Conservation (phyloP, 2,329 filamentous ascomycete genomes). For the Curvularia sp. region DNA sequence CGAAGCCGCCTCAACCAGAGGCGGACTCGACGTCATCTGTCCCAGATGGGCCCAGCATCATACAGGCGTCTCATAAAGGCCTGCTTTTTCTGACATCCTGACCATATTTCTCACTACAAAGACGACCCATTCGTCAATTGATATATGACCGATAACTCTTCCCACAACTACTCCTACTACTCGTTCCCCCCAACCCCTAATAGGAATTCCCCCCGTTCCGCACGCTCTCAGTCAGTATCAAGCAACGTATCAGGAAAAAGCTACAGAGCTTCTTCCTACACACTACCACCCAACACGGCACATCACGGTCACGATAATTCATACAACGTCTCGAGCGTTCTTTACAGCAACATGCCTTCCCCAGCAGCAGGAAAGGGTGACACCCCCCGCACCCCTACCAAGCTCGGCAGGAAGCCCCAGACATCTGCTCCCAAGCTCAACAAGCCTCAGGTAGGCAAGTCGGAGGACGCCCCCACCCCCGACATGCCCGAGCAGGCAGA, state of each 20-base stretch:
- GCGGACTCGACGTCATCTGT: conserved; percentile 46
- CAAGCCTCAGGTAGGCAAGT: conserved; percentile 42
- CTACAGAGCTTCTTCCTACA: conserved; percentile 20
- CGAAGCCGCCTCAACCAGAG: conserved; percentile 39
- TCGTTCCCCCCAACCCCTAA: conserved; percentile 60
- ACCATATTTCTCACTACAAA: conserved; percentile 33
- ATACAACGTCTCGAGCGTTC: conserved; percentile 39
- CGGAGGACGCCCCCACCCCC: conserved; percentile 46
- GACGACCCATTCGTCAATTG: conserved; percentile 47
- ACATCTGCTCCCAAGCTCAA: conserved; percentile 53
- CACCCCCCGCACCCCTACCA: conserved; percentile 59
- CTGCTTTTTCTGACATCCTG: conserved; percentile 17
- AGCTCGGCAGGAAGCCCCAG: conserved; percentile 56
- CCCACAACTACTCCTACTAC: conserved; percentile 59
- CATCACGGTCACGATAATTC: conserved; percentile 41
- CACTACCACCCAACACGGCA: conserved; percentile 16
- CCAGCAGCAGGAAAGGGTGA: conserved; percentile 60
- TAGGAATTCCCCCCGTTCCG: conserved; percentile 49
- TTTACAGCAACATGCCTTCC: conserved; percentile 56
- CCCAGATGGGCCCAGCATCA: conserved; percentile 24
- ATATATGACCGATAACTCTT: conserved; percentile 59
- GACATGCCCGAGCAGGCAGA: conserved; percentile 46
- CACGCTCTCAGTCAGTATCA: conserved; percentile 51
- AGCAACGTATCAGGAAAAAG: conserved; percentile 45
- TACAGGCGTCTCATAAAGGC: conserved; percentile 43